Evolutionary conservation across 169 alveolate genomes (phyloP).

Genomic region (Theileria sp.): DNA sequence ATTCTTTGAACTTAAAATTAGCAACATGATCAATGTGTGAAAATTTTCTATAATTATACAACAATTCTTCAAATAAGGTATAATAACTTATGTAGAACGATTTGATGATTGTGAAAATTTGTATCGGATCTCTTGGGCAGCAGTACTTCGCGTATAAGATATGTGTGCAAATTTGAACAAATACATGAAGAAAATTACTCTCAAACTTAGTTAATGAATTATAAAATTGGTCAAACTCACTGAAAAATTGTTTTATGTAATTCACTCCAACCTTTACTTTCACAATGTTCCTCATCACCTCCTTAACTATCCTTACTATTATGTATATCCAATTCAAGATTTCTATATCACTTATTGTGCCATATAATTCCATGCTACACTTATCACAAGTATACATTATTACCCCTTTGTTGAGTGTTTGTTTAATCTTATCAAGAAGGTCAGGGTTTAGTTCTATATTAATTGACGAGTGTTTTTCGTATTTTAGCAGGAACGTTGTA

Average conservation of each 20-base stretch:
- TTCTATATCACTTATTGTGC: slow-evolving; percentile 41
- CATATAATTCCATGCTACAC: slow-evolving; percentile 14
- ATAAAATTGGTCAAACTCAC: background rate
- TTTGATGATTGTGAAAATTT: slow-evolving; percentile 20
- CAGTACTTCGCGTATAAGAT: slow-evolving; percentile 27
- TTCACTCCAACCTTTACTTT: background rate
- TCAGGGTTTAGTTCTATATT: slow-evolving; percentile 16
- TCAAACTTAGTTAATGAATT: background rate
- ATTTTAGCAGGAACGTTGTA: background rate
- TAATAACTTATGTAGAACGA: slow-evolving; percentile 27
- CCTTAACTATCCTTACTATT: slow-evolving; percentile 4
- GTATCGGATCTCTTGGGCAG: slow-evolving; percentile 46
- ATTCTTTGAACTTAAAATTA: slow-evolving; percentile 13
- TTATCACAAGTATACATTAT: slow-evolving; percentile 3
- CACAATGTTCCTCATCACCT: slow-evolving; percentile 18
- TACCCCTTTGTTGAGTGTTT: background rate
- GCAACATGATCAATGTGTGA: slow-evolving; percentile 18
- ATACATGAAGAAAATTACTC: slow-evolving; percentile 9
- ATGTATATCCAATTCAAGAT: slow-evolving; percentile 54
- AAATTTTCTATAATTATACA: background rate
- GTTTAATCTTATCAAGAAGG: slow-evolving; percentile 1
- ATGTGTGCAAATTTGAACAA: slow-evolving; percentile 35
- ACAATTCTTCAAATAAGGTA: background rate
- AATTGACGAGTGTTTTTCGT: slow-evolving; percentile 11
- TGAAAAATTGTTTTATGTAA: background rate